Base-by-base conservation (phyloP, 192 early-diverging fungal species). In the Coemansia sp. region DNA sequence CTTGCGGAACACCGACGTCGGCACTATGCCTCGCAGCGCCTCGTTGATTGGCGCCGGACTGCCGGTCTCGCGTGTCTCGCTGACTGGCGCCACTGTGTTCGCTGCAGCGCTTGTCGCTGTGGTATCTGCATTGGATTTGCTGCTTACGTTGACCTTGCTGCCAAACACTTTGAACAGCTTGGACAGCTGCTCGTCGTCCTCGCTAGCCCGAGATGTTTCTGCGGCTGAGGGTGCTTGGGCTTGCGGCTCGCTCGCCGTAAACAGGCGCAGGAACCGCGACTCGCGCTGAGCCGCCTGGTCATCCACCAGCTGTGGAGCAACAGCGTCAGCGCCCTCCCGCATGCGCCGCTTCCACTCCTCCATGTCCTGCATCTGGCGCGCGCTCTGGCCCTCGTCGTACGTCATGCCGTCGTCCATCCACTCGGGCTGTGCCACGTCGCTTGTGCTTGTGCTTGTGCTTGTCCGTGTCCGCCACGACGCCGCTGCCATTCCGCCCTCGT, bases 261-360 rank as follows among this genome's bases (percentile, higher is more conserved):
- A 79, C 46, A 79, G 63, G 20, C 76, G 76, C 56, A 79, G 47
- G 40, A 79, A 79, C 17, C 76, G 65, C 10, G 76, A 79, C 23
- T 71, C 70, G 24, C 76, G 76, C 21, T 36, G 20, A 4, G 47
- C 63, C 18, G 46, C 42, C 20, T 60, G 49, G 24, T 70, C 62
- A 21, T 7, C 23, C 12, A 23, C 38, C 50, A 42, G 36, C 56
- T 34, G 46, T 40, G 58, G 61, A 40, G 57, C 46, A 14, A 24
- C 12, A 14, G 4, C 49, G 48, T 18, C 34, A 26, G 31, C 46
- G 58, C 12, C 46, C 54, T 63, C 70, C 24, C 62, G 63, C 77
- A 80, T 80, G 50, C 72, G 68, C 37, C 68, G 67, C 68, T 80
- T 80, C 77, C 77, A 80, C 51, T 73, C 77, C 61, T 80, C 77